These are phyloP conservation scores for Gypsophila paniculata DNA, from an alignment of 179 eudicot genomes.

Conservation along the genomic window DNA sequence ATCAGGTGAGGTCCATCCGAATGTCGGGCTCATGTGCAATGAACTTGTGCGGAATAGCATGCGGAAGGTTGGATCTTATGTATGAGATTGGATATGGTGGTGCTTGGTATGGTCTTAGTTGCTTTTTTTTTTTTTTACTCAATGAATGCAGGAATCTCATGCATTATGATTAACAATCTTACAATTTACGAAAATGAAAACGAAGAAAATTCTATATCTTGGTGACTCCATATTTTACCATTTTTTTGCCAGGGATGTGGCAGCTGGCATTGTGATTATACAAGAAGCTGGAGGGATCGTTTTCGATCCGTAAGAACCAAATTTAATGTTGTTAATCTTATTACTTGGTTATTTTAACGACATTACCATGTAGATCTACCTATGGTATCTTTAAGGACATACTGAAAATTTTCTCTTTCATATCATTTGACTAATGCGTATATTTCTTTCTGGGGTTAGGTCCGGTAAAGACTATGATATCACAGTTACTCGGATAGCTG, in stretches of 20 bases:
- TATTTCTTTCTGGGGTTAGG: conserved; percentile 31
- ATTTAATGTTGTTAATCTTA: neutral
- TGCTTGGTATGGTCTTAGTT: conserved; percentile 49
- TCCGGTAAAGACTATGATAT: conserved; percentile 78
- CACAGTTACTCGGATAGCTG: conserved; percentile 64
- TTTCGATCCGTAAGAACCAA: conserved; percentile 64
- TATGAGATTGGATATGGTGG: conserved; percentile 74
- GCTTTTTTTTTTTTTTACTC: neutral
- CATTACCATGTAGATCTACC: neutral
- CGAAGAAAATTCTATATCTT: neutral
- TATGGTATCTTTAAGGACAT: neutral
- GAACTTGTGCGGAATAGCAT: conserved; percentile 81
- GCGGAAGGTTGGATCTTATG: conserved; percentile 74
- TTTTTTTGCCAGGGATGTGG: conserved; percentile 62
- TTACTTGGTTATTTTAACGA: neutral
- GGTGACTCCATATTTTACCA: neutral
- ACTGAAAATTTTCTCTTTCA: neutral
- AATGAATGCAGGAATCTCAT: neutral
- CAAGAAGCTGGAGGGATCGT: conserved; percentile 73
- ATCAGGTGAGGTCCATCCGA: conserved; percentile 78
- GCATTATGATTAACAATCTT: neutral
- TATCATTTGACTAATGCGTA: neutral
- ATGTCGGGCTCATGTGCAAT: conserved; percentile 91
- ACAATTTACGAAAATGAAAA: neutral
- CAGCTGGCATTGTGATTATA: conserved; percentile 73